Base-by-base conservation (phyloP, 2,329 filamentous ascomycete genomes). In the Beauveria sp. region DNA sequence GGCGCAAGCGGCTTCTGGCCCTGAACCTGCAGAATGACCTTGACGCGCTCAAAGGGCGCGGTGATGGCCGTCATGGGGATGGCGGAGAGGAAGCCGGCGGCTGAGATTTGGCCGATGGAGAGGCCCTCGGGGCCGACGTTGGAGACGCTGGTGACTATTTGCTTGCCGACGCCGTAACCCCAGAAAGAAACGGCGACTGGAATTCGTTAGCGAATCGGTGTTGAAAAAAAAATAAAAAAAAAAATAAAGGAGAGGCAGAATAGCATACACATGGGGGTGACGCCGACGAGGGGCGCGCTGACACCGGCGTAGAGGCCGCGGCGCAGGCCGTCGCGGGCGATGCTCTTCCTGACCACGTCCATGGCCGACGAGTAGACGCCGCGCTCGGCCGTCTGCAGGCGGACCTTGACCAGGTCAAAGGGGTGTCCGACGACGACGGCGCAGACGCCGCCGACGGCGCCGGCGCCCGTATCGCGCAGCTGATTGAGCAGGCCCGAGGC, bases 21-120 rank as follows among this genome's bases (percentile, higher is more conserved):
- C 77, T 97, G 94, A 67, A 97, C 96, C 76, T 99, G 94, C 1
- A 99, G 87, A 65, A 99, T 92, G 61, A 99, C 93, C 78, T 99
- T 99, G 68, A 99, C 92, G 70, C 94, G 93, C 82, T 99, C 94
- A 73, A 99, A 97, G 63, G 94, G 94, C 5, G 94, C 94, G n/a
- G 94, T 97, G 79, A 99, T 97, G 75, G 91, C 77, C 4, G 94
- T 99, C 91, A 96, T 96, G 70, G 94, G 94, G 63, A 99, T 89
- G 63, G 94, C 94, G 71, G 91, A 96, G 84, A 99, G 96, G 85
- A 97, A 97, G 65, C 94, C 94, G 16, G 94, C 94, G 41, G 91
- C 84, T 40, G 91, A 94, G 76, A 96, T 87, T 75, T 99, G 94
- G 48, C 81, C 89, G 70, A 97, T 92, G 62, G 87, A 86, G 77